Evolutionary conservation across 2,329 filamentous ascomycete species (phyloP), one percentile per base, ranked within the genome.

Genomic region (Ophidiomyces ophidiicola): DNA sequence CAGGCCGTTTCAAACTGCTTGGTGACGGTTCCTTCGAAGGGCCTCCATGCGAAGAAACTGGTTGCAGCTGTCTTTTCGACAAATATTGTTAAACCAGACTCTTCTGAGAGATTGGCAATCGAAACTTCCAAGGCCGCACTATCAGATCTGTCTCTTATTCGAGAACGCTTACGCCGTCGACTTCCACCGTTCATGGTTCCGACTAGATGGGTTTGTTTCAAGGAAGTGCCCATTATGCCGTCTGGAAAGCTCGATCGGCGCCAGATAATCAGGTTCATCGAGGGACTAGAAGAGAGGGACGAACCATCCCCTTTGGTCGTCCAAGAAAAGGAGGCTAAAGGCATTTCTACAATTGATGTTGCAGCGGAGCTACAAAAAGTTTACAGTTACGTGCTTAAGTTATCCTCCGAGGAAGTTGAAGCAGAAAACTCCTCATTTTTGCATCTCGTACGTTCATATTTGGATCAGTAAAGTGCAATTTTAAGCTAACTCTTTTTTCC

Each of bases 401-500:
- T 53, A 14, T 37, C 45, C 3, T 8, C 39, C 6, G 43, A 45
- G 1, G 36, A 45, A 3, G 49, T 54, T 18, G 41, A 48, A 12
- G 24, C 14, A 6, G 38, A 46, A 11, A 45, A 51, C n/a, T 50
- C 54, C 18, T 51, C 49, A 18, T 59, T 59, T 40, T 56, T 59
- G 36, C 46, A 47, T 14, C 42, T 57, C 21, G 44, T 45, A 36
- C 11, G 44, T 39, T 31, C 2, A 8, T 15, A 21, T 35, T 7
- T 12, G 20, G 8, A 23, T 6, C 3, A 35, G 5, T 31, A 17
- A 18, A 12, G 48, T 51, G 29, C 42, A 10, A 33, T 3, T 18
- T 3, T 37, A 10, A 19, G 17, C 36, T 45, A 36, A 43, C 39
- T 20, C 21, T 24, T 8, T 23, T 37, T 19, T 6, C 6, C 28